Percentiles rank a stretch among this genome's conserved stretches.
Conservation (phyloP, 805 yeast species). For the Candida ficus region DNA sequence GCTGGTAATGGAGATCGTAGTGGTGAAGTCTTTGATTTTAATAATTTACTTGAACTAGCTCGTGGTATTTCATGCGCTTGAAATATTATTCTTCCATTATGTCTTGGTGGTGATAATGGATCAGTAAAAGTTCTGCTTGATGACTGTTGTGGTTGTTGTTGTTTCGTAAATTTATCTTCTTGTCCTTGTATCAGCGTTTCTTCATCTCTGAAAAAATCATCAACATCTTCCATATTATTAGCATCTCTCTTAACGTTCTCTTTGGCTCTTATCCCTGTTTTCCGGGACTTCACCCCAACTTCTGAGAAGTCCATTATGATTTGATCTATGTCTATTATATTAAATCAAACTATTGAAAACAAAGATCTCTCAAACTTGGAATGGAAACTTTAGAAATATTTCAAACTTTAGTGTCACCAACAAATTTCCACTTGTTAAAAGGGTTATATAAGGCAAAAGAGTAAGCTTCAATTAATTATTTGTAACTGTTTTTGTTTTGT, state of each 20-base stretch:
- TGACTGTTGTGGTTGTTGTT: conserved; percentile 2
- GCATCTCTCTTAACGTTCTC: conserved; percentile 46
- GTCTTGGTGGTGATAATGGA: conserved; percentile 1
- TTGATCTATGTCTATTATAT: no score
- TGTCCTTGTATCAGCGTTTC: conserved; percentile 16
- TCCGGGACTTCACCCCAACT: conserved; percentile 60
- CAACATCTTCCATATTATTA: conserved; percentile 62
- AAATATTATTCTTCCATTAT: conserved; percentile 13
- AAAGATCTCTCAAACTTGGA: no score
- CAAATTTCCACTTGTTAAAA: no score
- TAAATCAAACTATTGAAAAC: no score
- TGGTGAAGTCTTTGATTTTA: conserved; percentile 8
- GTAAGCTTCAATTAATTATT: no score
- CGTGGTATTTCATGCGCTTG: not conserved
- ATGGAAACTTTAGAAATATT: no score
- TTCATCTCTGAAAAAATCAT: conserved; percentile 61
- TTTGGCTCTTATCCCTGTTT: conserved; percentile 53
- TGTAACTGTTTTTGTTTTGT: no score
- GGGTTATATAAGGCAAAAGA: no score
- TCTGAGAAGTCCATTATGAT: conserved; percentile 35
- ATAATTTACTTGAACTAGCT: conserved; percentile 12
- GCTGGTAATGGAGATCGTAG: conserved; percentile 17
- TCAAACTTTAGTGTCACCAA: no score
- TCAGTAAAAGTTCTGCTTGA: not conserved
- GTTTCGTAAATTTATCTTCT: not conserved